Conservation (phyloP, 1,284 basidiomycete species). For the Apiotrichum montevideense region DNA sequence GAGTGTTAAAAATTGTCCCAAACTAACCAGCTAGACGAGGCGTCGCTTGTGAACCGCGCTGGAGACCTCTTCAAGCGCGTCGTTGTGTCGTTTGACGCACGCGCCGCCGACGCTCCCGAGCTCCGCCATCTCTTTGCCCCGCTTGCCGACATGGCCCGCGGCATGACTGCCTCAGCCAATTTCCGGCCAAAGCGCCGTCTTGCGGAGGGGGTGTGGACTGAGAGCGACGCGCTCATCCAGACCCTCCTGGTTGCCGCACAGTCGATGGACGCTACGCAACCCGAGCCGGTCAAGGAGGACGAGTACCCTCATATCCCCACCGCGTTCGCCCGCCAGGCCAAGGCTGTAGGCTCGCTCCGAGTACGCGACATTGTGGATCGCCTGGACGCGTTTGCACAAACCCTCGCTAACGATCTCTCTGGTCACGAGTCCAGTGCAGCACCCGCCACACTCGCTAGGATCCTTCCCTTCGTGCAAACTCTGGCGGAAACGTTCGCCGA, state of each 20-base stretch:
- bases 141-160: slow-evolving; percentile 51
- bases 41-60: slow-evolving; percentile 11
- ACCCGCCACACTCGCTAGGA: slow-evolving; percentile 25
- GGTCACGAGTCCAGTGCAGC: slow-evolving; percentile 9
- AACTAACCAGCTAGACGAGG: slow-evolving; percentile 16
- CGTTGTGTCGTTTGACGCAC: neutral
- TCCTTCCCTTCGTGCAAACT: slow-evolving; percentile 50
- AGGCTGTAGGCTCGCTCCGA: slow-evolving; percentile 29
- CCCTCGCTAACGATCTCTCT: slow-evolving; percentile 12
- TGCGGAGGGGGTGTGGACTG: slow-evolving; percentile 22
- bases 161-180: slow-evolving; percentile 5
- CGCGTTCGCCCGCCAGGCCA: slow-evolving; percentile 24
- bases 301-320: slow-evolving; percentile 34
- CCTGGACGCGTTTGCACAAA: slow-evolving; percentile 23
- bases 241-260: slow-evolving; percentile 61
- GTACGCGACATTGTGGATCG: slow-evolving; percentile 34
- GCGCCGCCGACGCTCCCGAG: slow-evolving; percentile 38
- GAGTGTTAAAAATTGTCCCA: neutral
- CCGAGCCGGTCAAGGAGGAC: slow-evolving; percentile 27
- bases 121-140: slow-evolving; percentile 53
- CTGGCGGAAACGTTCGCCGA: slow-evolving; percentile 55
- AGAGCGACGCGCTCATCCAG: slow-evolving; percentile 54
- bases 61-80: slow-evolving; percentile 8
- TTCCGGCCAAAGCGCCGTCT: slow-evolving; percentile 4
- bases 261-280: slow-evolving; percentile 47